Conservation (phyloP, 2,329 filamentous ascomycete species). For the Fusarium xyrophilum region DNA sequence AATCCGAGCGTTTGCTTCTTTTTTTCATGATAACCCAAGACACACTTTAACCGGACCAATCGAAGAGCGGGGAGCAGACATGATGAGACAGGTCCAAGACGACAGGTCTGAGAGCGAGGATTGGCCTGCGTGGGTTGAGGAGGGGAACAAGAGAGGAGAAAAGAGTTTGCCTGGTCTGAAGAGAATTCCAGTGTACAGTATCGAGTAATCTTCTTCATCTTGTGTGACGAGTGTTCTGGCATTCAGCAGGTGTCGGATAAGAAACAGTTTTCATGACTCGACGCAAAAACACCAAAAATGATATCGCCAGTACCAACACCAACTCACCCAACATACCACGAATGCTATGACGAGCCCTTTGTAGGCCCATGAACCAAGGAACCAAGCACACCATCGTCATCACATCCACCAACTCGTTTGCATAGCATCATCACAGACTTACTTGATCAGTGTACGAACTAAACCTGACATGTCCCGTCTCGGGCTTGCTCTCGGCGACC, state of each 20-base stretch:
- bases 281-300: constrained; percentile 26
- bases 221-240: background rate
- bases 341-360: constrained; percentile 9
- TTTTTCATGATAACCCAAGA: constrained; percentile 19
- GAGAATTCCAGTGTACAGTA: background rate
- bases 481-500: constrained; percentile 44
- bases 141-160: background rate
- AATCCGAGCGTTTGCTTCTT: constrained; percentile 24
- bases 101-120: constrained; percentile 8
- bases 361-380: background rate
- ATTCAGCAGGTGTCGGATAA: background rate
- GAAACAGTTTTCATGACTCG: constrained; percentile 8
- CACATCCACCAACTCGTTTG: constrained; percentile 8
- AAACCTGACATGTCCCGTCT: constrained; percentile 33
- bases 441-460: background rate
- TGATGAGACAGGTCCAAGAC: constrained; percentile 16
- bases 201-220: background rate
- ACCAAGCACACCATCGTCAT: constrained; percentile 28
- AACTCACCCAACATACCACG: constrained; percentile 12
- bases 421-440: constrained; percentile 10
- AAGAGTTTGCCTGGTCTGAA: background rate
- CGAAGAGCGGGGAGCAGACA: constrained; percentile 5
- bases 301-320: constrained; percentile 23
- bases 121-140: background rate
- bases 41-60: constrained; percentile 35